phyloP scores from a whole-genome alignment of 768 basidiomycete genomes.

The Termitomyces sp. region DNA sequence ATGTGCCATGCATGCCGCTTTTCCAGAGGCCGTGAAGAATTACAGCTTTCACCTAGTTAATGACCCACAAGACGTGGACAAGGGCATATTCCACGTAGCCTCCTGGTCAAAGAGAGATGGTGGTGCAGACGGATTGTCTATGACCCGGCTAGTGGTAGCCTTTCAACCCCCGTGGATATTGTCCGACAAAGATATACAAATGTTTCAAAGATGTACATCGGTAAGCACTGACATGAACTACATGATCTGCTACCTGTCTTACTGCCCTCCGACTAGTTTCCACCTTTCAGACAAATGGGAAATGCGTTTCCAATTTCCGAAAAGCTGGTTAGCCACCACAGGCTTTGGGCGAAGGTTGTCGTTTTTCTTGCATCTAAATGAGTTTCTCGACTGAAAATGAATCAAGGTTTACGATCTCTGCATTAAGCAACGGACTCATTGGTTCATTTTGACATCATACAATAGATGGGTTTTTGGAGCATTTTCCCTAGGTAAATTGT shows the following conservation, averaged over 20 bases:
- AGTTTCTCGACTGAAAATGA: neutral
- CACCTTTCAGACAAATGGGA: constrained; percentile 27
- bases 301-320: constrained; percentile 22
- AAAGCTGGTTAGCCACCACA: constrained; percentile 36
- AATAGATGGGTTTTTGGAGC: constrained; percentile 57
- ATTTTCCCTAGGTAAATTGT: constrained; percentile 44
- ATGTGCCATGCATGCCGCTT: constrained; percentile 37
- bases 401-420: constrained; percentile 53
- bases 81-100: constrained; percentile 37
- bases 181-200: constrained; percentile 44
- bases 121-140: neutral
- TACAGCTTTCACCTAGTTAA: constrained; percentile 34
- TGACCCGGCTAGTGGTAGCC: constrained; percentile 35
- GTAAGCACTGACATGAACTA: constrained; percentile 19
- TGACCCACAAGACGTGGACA: constrained; percentile 27
- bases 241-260: neutral
- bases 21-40: constrained; percentile 28
- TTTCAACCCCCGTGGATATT: constrained; percentile 60
- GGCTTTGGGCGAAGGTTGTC: constrained; percentile 55
- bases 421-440: constrained; percentile 37
- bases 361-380: neutral
- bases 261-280: constrained; percentile 28
- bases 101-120: constrained; percentile 27
- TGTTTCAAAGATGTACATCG: constrained; percentile 41
- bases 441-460: constrained; percentile 57